These are phyloP conservation scores for Podila verticillata DNA, from an alignment of 192 early-diverging fungal genomes.

Conservation along the genomic window DNA sequence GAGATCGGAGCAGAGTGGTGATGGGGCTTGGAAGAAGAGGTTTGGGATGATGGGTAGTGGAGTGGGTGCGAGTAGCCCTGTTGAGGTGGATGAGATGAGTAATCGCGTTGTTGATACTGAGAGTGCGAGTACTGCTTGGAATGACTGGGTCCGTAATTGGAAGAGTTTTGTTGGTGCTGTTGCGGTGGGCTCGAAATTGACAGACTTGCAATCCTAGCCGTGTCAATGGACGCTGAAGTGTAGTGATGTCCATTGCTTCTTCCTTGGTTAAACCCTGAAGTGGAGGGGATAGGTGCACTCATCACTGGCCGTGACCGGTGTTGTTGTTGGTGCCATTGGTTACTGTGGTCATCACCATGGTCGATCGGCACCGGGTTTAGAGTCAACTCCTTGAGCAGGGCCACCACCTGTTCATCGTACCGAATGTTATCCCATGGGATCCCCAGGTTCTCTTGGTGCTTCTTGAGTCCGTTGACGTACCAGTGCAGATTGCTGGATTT, in stretches of 20 bases:
- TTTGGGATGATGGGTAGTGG: not conserved
- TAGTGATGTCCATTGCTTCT: not conserved
- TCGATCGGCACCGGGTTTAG: slow-evolving; percentile 39
- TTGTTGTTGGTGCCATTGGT: slow-evolving; percentile 2
- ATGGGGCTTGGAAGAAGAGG: not conserved
- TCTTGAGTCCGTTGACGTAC: slow-evolving; percentile 52
- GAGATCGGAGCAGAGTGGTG: slow-evolving; percentile 1
- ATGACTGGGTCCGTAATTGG: not conserved
- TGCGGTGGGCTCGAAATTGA: slow-evolving; percentile 13
- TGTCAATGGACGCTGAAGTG: slow-evolving; percentile 22
- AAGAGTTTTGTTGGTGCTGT: not conserved
- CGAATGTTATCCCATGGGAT: slow-evolving; percentile 47
- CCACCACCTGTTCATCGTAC: slow-evolving; percentile 45
- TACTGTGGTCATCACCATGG: not conserved
- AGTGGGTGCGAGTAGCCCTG: not conserved
- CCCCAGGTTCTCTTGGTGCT: slow-evolving; percentile 47
- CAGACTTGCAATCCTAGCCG: slow-evolving; percentile 20
- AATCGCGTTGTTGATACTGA: not conserved
- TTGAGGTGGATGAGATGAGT: not conserved
- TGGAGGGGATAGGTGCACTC: not conserved
- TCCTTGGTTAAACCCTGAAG: not conserved
- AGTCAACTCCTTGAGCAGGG: slow-evolving; percentile 45
- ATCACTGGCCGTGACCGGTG: not conserved
- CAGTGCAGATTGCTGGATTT: slow-evolving; percentile 51
- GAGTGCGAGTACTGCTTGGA: not conserved